These are phyloP conservation scores for Colletotrichum sojae DNA, from an alignment of 2,329 filamentous ascomycete genomes.

Conservation along the genomic window DNA sequence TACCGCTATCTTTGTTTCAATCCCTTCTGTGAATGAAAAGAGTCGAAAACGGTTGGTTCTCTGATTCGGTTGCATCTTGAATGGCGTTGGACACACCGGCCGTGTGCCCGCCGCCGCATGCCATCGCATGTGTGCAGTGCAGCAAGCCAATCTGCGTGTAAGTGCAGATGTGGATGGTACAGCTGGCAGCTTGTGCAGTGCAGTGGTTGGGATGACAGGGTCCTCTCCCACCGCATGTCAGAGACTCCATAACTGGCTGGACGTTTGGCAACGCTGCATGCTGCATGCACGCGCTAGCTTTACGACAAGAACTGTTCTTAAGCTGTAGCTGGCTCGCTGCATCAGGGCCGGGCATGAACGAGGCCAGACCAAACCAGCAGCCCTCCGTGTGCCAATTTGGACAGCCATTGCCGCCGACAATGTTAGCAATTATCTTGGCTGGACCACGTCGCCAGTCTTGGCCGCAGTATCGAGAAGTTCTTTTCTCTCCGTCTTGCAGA, in stretches of 20 bases:
- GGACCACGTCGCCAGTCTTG: constrained; percentile 5
- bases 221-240: not conserved
- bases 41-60: not conserved
- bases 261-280: constrained; percentile 24
- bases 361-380: not conserved
- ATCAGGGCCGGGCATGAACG: constrained; percentile 26
- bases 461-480: not conserved
- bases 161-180: constrained; percentile 3
- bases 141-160: constrained; percentile 10
- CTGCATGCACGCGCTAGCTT: constrained; percentile 32
- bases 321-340: constrained; percentile 9
- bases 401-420: not conserved
- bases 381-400: constrained; percentile 7
- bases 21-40: not conserved
- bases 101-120: constrained; percentile 1
- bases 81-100: not conserved
- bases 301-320: constrained; percentile 6
- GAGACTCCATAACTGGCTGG: not conserved
- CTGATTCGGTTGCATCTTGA: not conserved
- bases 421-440: not conserved
- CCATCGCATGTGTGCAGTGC: constrained; percentile 1
- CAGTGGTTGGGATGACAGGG: constrained; percentile 3
- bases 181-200: constrained; percentile 10
- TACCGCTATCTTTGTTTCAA: constrained; percentile 13
- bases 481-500: not conserved